Percentiles rank a stretch among this genome's conserved stretches.
phyloP scores from a whole-genome alignment of 805 yeast species.

The Candida loeiensis region DNA sequence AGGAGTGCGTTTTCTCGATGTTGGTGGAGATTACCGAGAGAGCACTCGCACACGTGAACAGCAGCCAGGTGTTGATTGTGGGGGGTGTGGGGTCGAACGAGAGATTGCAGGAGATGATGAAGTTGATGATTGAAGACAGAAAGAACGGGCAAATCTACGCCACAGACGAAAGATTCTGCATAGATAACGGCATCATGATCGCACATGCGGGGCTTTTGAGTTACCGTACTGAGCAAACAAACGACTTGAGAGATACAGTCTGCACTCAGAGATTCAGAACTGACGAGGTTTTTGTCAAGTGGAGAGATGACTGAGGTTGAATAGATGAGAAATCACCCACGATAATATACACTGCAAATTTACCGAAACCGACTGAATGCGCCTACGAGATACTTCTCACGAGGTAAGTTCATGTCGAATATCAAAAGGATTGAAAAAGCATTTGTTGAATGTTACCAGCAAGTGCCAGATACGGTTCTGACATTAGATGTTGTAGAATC shows the following conservation, averaged over 20 bases:
- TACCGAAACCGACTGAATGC: not conserved
- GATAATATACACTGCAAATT: conserved; percentile 1
- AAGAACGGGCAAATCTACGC: conserved; percentile 82
- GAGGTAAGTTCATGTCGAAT: conserved; percentile 1
- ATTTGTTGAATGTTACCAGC: not conserved
- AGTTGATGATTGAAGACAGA: conserved; percentile 84
- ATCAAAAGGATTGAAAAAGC: conserved; percentile 4
- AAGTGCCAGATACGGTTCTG: conserved; percentile 5
- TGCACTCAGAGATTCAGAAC: conserved; percentile 94
- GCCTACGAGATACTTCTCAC: not conserved
- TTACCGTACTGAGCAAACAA: conserved; percentile 75
- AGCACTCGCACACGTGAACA: conserved; percentile 95
- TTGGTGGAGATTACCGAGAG: conserved; percentile 95
- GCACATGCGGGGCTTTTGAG: conserved; percentile 95
- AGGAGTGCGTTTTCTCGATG: conserved; percentile 92
- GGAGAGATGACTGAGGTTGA: conserved; percentile 63
- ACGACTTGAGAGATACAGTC: conserved; percentile 61
- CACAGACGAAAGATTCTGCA: conserved; percentile 95
- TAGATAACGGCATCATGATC: conserved; percentile 97
- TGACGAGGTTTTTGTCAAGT: conserved; percentile 83
- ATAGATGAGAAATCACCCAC: not conserved
- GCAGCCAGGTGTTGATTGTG: conserved; percentile 86
- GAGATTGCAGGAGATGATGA: conserved; percentile 94
- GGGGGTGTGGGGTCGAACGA: conserved; percentile 99
- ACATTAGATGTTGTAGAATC: not conserved